These are phyloP conservation scores for Globisporangium orthogonon DNA, from an alignment of 352 stramenopile genomes.

Conservation along the genomic window DNA sequence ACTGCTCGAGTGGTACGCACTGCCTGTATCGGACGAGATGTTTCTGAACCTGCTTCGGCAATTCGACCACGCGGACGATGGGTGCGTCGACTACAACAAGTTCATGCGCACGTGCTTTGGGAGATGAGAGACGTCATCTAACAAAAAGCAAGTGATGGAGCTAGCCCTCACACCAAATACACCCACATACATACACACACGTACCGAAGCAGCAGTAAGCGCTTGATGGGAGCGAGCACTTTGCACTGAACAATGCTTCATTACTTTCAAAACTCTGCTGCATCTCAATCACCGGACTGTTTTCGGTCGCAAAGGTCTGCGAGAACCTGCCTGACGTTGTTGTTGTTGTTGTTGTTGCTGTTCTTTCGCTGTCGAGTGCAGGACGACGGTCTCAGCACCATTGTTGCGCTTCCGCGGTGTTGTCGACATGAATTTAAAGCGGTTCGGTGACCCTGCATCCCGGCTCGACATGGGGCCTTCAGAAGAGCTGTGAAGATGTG, in stretches of 20 bases:
- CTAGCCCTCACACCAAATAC: no score
- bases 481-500: background rate
- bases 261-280: background rate
- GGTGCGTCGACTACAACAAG: slow-evolving; percentile 63
- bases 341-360: slow-evolving; percentile 6
- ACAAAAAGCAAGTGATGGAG: no score
- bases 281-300: slow-evolving; percentile 4
- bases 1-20: slow-evolving; percentile 65
- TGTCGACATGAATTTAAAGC: background rate
- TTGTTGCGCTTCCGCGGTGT: slow-evolving; percentile 17
- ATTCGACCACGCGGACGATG: slow-evolving; percentile 55
- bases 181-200: no score
- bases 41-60: slow-evolving; percentile 54
- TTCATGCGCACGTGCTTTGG: slow-evolving; percentile 64
- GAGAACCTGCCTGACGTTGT: background rate
- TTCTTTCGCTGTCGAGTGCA: background rate
- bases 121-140: slow-evolving; percentile 7
- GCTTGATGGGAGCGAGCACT: background rate
- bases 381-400: slow-evolving; percentile 8
- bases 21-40: slow-evolving; percentile 39
- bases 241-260: background rate
- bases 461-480: background rate
- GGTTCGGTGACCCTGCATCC: background rate
- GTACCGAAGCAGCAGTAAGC: no score
- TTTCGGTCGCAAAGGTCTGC: background rate